phyloP scores from a whole-genome alignment of 2,329 filamentous ascomycete genomes.

The Lachnellula hyalina region DNA sequence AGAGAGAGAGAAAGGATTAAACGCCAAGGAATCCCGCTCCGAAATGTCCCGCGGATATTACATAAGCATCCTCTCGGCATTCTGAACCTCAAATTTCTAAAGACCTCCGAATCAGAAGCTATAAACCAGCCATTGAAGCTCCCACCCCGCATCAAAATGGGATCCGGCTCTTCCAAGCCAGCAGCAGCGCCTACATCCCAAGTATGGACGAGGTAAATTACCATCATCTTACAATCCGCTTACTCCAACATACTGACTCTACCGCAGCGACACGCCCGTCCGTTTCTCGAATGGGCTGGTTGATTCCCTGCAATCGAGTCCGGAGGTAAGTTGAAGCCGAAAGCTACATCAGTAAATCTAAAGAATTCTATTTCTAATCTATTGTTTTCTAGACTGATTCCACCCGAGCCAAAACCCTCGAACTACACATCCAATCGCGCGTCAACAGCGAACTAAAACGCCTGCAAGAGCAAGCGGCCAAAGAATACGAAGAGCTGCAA shows the following conservation, averaged over 20 bases:
- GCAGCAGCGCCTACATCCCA: constrained; percentile 22
- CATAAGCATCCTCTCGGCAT: neutral
- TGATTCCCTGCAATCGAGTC: constrained; percentile 75
- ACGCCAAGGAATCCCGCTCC: neutral
- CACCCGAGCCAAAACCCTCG: constrained; percentile 74
- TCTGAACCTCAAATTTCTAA: constrained; percentile 16
- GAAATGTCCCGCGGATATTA: constrained; percentile 2
- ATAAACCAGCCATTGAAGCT: constrained; percentile 5
- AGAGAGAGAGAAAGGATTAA: neutral
- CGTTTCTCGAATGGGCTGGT: constrained; percentile 77
- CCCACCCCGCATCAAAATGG: constrained; percentile 23
- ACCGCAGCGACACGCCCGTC: constrained; percentile 53
- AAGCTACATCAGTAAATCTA: constrained; percentile 1
- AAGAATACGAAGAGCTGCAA: constrained; percentile 63
- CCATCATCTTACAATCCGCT: neutral
- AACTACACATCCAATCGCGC: constrained; percentile 83
- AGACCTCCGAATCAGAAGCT: constrained; percentile 6
- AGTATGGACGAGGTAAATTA: constrained; percentile 27
- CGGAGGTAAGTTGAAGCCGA: constrained; percentile 59
- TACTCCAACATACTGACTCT: constrained; percentile 5
- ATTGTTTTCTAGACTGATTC: constrained; percentile 66
- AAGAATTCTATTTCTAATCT: neutral
- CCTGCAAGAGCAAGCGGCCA: constrained; percentile 64
- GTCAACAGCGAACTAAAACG: constrained; percentile 80
- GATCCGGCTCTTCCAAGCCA: constrained; percentile 29